Evolutionary conservation across 2,329 filamentous ascomycete genomes (phyloP).

Genomic region (Ophiostoma sp.): DNA sequence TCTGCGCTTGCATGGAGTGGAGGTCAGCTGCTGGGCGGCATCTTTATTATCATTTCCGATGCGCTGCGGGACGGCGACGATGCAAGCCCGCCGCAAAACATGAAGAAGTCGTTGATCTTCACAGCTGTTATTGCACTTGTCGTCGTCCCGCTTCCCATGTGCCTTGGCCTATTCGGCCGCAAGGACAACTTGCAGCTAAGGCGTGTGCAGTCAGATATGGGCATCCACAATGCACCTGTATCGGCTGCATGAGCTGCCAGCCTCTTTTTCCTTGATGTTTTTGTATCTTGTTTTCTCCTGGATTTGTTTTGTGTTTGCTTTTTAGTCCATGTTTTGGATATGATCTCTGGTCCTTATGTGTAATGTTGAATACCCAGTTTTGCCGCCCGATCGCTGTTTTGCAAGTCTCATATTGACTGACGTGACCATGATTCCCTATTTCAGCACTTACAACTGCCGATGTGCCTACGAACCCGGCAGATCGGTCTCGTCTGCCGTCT

Average conservation of each 20-base stretch:
- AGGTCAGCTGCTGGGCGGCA: conserved; percentile 76
- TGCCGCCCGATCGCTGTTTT: neutral
- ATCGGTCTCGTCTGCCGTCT: too few species aligned
- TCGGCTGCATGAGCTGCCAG: neutral
- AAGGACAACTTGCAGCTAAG: conserved; percentile 46
- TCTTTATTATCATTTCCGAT: conserved; percentile 80
- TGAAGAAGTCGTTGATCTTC: conserved; percentile 72
- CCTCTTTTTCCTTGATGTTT: neutral
- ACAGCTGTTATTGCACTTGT: conserved; percentile 64
- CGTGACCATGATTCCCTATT: too few species aligned
- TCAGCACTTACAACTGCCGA: too few species aligned
- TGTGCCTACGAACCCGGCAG: too few species aligned
- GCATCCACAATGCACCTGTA: neutral
- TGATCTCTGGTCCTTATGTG: neutral
- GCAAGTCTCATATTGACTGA: neutral
- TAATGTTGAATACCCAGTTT: conserved; percentile 3
- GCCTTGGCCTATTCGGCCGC: conserved; percentile 65
- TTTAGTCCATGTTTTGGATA: neutral
- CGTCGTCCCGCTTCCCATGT: conserved; percentile 62
- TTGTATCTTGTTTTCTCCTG: neutral
- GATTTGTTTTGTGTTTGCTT: neutral
- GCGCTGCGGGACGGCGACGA: conserved; percentile 56
- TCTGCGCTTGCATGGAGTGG: conserved; percentile 79
- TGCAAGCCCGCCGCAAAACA: conserved; percentile 60
- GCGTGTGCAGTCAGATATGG: conserved; percentile 44